Conservation (phyloP, 805 yeast species). For the Saccharomyces paradoxus region DNA sequence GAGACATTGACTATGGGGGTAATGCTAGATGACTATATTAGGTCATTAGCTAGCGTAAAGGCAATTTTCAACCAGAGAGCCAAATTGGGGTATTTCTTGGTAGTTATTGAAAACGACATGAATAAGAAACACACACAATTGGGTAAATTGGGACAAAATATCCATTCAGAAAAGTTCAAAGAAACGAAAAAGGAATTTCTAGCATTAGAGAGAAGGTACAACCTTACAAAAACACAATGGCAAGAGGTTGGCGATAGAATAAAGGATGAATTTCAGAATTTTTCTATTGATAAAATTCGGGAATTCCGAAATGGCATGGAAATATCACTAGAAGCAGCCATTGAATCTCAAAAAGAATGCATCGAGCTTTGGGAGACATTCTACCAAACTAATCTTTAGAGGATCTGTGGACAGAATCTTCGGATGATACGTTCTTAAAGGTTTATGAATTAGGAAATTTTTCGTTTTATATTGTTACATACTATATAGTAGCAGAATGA, state of each 20-base stretch:
- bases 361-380: constrained; percentile 86
- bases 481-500: neutral
- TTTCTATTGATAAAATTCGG: constrained; percentile 66
- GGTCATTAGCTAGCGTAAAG: constrained; percentile 68
- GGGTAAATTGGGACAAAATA: constrained; percentile 38
- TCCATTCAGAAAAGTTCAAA: constrained; percentile 57
- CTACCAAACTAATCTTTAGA: constrained; percentile 44
- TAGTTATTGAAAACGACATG: constrained; percentile 42
- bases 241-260: constrained; percentile 58
- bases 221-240: constrained; percentile 49
- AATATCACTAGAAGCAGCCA: constrained; percentile 79
- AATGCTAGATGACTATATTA: constrained; percentile 78
- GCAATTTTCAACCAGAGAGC: constrained; percentile 68
- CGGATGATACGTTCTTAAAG: neutral
- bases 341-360: constrained; percentile 88
- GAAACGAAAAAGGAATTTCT: constrained; percentile 52
- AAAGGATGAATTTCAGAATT: constrained; percentile 53
- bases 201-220: constrained; percentile 45
- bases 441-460: neutral
- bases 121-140: constrained; percentile 39
- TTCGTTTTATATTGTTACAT: neutral
- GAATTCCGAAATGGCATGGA: constrained; percentile 88
- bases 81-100: constrained; percentile 41
- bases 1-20: constrained; percentile 81
- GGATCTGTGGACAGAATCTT: neutral